Evolutionary conservation across 2,329 filamentous ascomycete genomes (phyloP).

Genomic region (Cordyceps pruinosa): DNA sequence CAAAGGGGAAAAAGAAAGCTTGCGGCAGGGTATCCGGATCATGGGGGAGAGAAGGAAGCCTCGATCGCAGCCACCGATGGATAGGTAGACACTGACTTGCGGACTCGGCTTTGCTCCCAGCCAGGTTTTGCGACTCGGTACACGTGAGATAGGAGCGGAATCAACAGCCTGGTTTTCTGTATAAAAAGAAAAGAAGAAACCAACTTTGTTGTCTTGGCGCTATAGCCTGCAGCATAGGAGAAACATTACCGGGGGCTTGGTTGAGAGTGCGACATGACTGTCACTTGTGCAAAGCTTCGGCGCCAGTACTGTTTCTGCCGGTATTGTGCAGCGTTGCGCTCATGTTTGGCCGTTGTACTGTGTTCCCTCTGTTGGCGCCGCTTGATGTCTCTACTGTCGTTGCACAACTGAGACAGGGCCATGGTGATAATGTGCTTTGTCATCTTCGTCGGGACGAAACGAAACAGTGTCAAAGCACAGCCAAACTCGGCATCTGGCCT

Average conservation of each 20-base stretch:
- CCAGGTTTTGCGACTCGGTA: neutral
- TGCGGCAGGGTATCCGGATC: neutral
- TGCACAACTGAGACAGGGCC: conserved; percentile 9
- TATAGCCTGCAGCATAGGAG: neutral
- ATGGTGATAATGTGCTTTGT: neutral
- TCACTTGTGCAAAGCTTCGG: neutral
- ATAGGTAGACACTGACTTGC: neutral
- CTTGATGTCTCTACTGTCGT: neutral
- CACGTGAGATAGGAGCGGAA: neutral
- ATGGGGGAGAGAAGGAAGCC: neutral
- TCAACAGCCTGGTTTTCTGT: neutral
- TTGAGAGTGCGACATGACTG: neutral
- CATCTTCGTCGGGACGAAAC: conserved; percentile 2
- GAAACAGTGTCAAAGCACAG: conserved; percentile 7
- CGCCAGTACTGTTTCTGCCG: neutral
- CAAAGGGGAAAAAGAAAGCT: neutral
- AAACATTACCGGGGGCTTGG: neutral
- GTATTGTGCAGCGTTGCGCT: neutral
- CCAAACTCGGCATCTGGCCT: neutral
- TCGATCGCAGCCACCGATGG: neutral
- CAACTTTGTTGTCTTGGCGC: neutral
- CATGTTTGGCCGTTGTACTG: neutral
- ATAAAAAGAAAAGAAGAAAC: neutral
- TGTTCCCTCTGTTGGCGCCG: too few relatives aligned
- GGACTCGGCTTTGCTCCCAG: too few relatives aligned